A percentile compares a stretch with the other conserved stretches of the same genome.
These are phyloP conservation scores for Piper betle DNA, from an alignment of 164 flowering plant genomes.

Conservation along the genomic window DNA sequence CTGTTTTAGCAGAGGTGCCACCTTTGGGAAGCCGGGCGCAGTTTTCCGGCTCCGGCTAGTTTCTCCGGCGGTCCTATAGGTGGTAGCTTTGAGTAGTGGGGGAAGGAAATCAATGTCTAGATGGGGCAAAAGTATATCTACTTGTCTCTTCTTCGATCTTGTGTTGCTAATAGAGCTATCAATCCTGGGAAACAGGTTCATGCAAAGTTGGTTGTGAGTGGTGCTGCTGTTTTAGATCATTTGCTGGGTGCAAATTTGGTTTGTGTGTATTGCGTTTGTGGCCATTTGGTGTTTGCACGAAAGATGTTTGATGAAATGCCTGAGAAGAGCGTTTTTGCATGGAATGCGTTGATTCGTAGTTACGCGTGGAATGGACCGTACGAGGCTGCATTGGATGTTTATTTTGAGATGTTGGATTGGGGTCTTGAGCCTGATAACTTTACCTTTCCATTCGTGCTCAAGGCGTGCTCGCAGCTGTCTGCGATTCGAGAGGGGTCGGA, in stretches of 20 bases:
- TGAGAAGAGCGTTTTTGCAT: constrained; percentile 7
- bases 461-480: constrained; percentile 12
- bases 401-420: constrained; percentile 5
- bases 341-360: constrained; percentile 13
- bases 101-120: too few species aligned
- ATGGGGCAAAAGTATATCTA: background rate
- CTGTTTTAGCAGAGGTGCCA: too few species aligned
- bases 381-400: constrained; percentile 7
- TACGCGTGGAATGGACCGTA: constrained; percentile 16
- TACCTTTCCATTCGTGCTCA: constrained; percentile 15
- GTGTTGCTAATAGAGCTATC: constrained; percentile 1
- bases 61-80: too few species aligned
- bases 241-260: constrained; percentile 7
- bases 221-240: constrained; percentile 2
- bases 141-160: constrained; percentile 12
- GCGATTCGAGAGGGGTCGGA: constrained; percentile 8
- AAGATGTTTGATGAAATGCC: constrained; percentile 12
- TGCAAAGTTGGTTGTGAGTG: constrained; percentile 3
- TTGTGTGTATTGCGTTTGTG: constrained; percentile 2
- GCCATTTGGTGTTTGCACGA: constrained; percentile 3
- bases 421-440: constrained; percentile 12
- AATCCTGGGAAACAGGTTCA: constrained; percentile 13
- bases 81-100: too few species aligned
- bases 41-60: too few species aligned
- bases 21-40: too few species aligned